Base-by-base conservation (phyloP, 179 eudicot species). In the Vitellaria paradoxa region DNA sequence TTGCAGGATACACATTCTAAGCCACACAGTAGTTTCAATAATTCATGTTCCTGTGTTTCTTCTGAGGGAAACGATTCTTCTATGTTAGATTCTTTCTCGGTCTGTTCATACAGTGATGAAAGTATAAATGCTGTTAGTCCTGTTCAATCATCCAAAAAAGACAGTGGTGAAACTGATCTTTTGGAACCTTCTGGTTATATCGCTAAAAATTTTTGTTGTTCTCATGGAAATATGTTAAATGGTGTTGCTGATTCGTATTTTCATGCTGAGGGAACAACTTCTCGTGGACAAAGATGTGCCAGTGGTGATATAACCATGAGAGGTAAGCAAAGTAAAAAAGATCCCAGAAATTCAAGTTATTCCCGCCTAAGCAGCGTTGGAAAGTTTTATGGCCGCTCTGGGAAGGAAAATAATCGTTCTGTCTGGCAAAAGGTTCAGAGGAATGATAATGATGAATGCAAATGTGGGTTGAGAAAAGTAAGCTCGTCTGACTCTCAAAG, bases 391-490 rank as follows among this genome's bases (percentile, higher is more conserved):
- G 52, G 78, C 47, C 50, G 47, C 47, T 61, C 57, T 68, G 79
- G 78, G 47, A 74, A 78, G 77, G 81, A 82, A 20, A 82, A 68
- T 74, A 68, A 49, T 60, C 69, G 52, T 55, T 70, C 81, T 0
- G 37, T 79, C 45, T 78, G 81, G 81, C 70, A 68, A 50, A 71
- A 73, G 73, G 78, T 77, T 81, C 77, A 74, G 69, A 77, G 75
- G 75, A 77, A 69, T 20, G 78, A 60, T 46, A 49, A 53, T 68
- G 70, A 46, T 69, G 80, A 62, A 55, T 74, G 75, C 42, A 69
- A 59, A 59, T 69, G 55, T 53, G 79, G 61, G 50, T 23, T 70
- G 68, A 64, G 63, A 63, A 74, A 74, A 23, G 56, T 14, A 20
- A 74, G 73, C 18, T 56, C 80, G 18, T 64, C 50, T 14, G 26